These are phyloP conservation scores for Anisodus tanguticus DNA, from an alignment of 257 asterid species.

Conservation along the genomic window DNA sequence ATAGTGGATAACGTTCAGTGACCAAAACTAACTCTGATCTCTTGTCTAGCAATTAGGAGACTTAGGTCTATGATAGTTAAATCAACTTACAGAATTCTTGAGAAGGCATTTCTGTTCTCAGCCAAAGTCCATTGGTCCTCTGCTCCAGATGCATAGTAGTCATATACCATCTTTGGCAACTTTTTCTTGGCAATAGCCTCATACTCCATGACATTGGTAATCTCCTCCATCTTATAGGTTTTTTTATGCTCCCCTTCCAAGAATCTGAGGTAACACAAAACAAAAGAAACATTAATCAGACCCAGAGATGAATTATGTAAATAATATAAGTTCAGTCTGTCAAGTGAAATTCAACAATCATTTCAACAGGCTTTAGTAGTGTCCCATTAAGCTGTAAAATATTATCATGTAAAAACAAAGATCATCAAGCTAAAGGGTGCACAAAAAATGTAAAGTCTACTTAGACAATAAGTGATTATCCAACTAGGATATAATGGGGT, in stretches of 20 bases:
- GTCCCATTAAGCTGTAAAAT: not conserved
- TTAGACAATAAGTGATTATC: not conserved
- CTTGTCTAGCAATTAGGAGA: not conserved
- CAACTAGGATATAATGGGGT: not conserved
- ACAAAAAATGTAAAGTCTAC: not conserved
- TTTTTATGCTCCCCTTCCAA: constrained; percentile 26
- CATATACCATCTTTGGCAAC: constrained; percentile 82
- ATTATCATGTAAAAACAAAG: not conserved
- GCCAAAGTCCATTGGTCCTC: constrained; percentile 40
- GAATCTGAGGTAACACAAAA: no score
- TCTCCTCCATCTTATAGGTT: constrained; percentile 58
- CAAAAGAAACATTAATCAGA: no score
- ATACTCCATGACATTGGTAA: constrained; percentile 82
- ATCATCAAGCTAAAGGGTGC: not conserved
- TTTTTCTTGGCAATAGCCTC: constrained; percentile 87
- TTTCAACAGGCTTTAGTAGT: not conserved
- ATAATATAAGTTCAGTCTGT: not conserved
- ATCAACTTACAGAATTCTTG: constrained; percentile 38
- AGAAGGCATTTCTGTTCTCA: constrained; percentile 41
- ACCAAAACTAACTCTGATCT: not conserved
- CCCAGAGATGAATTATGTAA: not conserved
- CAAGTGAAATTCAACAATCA: not conserved
- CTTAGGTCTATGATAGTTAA: not conserved
- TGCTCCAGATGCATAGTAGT: constrained; percentile 43
- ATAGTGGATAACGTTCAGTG: not conserved